Base-by-base conservation (phyloP, 192 early-diverging fungal genomes). In the Entophlyctis helioformis region DNA sequence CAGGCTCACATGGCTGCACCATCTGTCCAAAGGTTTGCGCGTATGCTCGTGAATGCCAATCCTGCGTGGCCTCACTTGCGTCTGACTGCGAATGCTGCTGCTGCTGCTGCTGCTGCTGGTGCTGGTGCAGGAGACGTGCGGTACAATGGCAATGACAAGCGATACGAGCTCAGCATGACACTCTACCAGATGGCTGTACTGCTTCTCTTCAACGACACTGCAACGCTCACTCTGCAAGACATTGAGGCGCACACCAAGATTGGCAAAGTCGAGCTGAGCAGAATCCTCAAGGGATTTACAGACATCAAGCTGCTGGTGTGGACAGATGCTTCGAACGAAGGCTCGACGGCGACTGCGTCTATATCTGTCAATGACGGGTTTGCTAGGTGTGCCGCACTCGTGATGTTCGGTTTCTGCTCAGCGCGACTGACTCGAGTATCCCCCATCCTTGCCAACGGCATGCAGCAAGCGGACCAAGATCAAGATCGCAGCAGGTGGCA, bases 381-480 rank as follows among this genome's bases (percentile, higher is more conserved):
- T 41, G 53, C 76, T 39, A 82, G 63, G 80, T 76, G 46, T 48
- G 44, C n/a, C n/a, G n/a, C n/a, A n/a, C n/a, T n/a, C n/a, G n/a
- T n/a, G n/a, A n/a, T n/a, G n/a, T n/a, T n/a, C n/a, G n/a, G n/a
- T n/a, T n/a, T n/a, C n/a, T n/a, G n/a, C n/a, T n/a, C n/a, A n/a
- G n/a, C n/a, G n/a, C n/a, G n/a, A n/a, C n/a, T n/a, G n/a, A n/a
- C n/a, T n/a, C n/a, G n/a, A n/a, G n/a, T n/a, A n/a, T n/a, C n/a
- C n/a, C n/a, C n/a, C n/a, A n/a, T n/a, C n/a, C n/a, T n/a, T n/a
- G n/a, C n/a, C n/a, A n/a, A n/a, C n/a, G n/a, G n/a, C n/a, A 23
- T 47, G 28, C 45, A 87, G 78, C 57, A 88, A 88, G 64, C 69
- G 84, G 21, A 86, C 78, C 4, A 90, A 90, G 56, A 69, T 90